Evolutionary conservation across 441 rosid genomes (phyloP), one percentile per base, ranked within the genome.

Genomic region (Capsella rubella): DNA sequence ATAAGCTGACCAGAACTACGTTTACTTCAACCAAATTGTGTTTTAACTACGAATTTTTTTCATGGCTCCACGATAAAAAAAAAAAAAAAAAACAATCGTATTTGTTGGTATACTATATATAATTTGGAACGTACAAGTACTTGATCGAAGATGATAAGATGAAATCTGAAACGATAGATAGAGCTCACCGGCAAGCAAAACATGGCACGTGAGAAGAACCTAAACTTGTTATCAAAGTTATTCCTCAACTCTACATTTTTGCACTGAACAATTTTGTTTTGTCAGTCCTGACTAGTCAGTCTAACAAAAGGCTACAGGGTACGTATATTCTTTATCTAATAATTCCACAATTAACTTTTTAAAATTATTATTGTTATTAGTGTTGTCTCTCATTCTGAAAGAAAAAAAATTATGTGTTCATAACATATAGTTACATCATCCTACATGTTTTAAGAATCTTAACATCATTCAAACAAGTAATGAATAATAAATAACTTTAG

Each of bases 191-290:
- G 69, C 70, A 69, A 54, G 64, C 58, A 35, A 21, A 21, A 75
- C 65, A 62, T 63, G 71, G 39, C 75, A 76, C 71, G 60, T 76
- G 79, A 66, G 51, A 55, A 69, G 51, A 63, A 69, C 12, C 52
- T 31, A 76, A 76, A 64, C 75, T 76, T 76, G 75, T 1, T 14
- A 56, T 56, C 72, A 70, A 76, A 76, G 80, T 76, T 69, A 76
- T 76, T 69, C 79, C 31, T 18, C 52, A 58, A 21, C 2, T 34
- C 37, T 34, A 52, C 68, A 42, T 9, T 57, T 21, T 67, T 75
- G 39, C 29, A 63, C 15, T 53, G 28, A 54, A 10, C 62, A 28
- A 8, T 37, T 50, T 14, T 5, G 5, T 47, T 37, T 27, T 52
- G 34, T 14, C 40, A 1, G 39, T 14, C 21, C 37, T 34, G 9